Evolutionary conservation across 2,329 filamentous ascomycete species (phyloP), one percentile per base, ranked within the genome.

Genomic region (Trichoderma atrobrunneum): DNA sequence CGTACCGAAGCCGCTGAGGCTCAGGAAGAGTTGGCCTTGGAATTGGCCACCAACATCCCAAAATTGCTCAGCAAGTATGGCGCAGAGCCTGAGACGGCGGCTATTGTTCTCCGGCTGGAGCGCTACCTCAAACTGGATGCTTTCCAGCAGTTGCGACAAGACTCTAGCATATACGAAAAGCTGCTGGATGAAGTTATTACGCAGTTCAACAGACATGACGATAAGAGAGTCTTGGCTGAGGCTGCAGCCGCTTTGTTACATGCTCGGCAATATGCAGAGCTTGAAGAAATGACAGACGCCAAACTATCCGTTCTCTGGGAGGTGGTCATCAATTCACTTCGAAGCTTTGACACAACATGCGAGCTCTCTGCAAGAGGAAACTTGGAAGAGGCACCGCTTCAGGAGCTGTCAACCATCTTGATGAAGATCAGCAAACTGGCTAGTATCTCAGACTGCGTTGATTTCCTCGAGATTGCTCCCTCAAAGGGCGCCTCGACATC

Each of bases 151-250:
- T 85, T 98, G 48, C 91, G 95, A 66, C 94, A 97, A 79, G 94
- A 97, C 75, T 90, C 93, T 0, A 91, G 92, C 2, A 91, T 90
- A 2, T 97, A 97, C 78, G 89, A 91, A 7, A 90, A 91, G 26
- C 84, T 98, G 34, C 85, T 99, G 1, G 94, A 97, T 76, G 95
- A 98, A 77, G 94, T 98, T 76, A 94, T 93, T 80, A 94, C 93
- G 72, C 96, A 99, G 77, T 98, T 99, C 82, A 90, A 92, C 77
- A 90, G 94, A n/a, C 96, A 99, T 78, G 93, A 93, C 57, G 93
- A 97, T 77, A 92, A 93, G 76, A 89, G 89, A 70, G 95, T 98
- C 21, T 86, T 99, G 60, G 90, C 90, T 12, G 95, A 98, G 80
- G 95, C 94, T 16, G 92, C 92, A 32, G 87, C 90, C 26, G 93